Percentiles rank a stretch among this genome's conserved stretches.
Conservation (phyloP, 2,329 filamentous ascomycete species). For the Sarocladium kiliense region DNA sequence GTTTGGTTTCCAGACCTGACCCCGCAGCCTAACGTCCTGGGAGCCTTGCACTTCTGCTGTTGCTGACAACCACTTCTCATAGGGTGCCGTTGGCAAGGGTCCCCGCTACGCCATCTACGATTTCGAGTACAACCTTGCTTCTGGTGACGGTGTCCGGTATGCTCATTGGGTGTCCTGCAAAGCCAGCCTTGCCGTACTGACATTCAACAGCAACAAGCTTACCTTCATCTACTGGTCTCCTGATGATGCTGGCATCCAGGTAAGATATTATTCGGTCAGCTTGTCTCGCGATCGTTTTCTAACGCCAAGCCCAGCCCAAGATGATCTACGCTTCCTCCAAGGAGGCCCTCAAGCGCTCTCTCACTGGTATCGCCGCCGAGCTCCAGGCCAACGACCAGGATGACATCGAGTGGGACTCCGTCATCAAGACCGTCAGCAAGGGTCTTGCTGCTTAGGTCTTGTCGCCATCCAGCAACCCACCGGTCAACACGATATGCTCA, state of each 20-base stretch:
- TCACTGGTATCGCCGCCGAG: constrained; percentile 70
- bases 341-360: constrained; percentile 74
- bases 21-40: background rate
- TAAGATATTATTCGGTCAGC: constrained; percentile 34
- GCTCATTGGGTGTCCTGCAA: constrained; percentile 10
- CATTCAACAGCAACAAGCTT: constrained; percentile 61
- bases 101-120: constrained; percentile 83
- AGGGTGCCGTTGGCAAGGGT: constrained; percentile 59
- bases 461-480: background rate
- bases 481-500: background rate
- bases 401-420: constrained; percentile 72
- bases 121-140: constrained; percentile 69
- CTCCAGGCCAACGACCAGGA: constrained; percentile 80
- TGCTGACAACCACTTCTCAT: constrained; percentile 6
- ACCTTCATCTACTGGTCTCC: constrained; percentile 76
- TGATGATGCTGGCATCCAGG: constrained; percentile 74
- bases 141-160: constrained; percentile 68
- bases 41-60: background rate
- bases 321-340: constrained; percentile 91
- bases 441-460: constrained; percentile 43
- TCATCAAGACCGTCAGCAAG: constrained; percentile 64
- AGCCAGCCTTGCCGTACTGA: constrained; percentile 13
- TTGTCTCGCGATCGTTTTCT: background rate
- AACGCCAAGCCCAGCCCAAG: constrained; percentile 56
- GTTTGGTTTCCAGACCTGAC: constrained; percentile 19